Conservation (phyloP, 1,284 basidiomycete genomes). For the Cryptococcus jaspeensis region DNA sequence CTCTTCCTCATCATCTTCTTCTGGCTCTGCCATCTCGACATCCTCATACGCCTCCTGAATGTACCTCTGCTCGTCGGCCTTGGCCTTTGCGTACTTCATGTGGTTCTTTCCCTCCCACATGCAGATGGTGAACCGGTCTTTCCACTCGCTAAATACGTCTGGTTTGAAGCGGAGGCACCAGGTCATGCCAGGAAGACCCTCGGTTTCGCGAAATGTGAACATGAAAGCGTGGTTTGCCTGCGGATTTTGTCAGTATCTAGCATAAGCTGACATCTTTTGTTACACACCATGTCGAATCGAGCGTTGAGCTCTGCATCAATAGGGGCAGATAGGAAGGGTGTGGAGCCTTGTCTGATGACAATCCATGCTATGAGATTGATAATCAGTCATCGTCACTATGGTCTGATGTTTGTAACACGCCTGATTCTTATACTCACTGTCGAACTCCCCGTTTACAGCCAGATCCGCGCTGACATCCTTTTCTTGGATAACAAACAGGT, state of each 20-base stretch:
- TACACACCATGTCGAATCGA: conserved; percentile 47
- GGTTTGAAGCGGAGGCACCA: conserved; percentile 77
- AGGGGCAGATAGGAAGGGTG: conserved; percentile 50
- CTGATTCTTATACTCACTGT: conserved; percentile 45
- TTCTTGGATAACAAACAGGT: conserved; percentile 72
- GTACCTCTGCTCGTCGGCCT: conserved; percentile 66
- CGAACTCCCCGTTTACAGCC: conserved; percentile 58
- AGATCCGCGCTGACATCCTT: conserved; percentile 66
- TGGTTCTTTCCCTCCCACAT: conserved; percentile 83
- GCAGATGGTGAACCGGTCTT: conserved; percentile 66
- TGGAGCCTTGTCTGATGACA: conserved; percentile 43
- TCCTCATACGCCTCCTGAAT: conserved; percentile 70
- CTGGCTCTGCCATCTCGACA: conserved; percentile 76
- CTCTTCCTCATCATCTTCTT: conserved; percentile 57
- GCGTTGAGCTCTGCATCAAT: conserved; percentile 62
- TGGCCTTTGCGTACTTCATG: conserved; percentile 74
- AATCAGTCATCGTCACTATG: not conserved
- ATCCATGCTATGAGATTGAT: conserved; percentile 44
- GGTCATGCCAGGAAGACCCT: conserved; percentile 63
- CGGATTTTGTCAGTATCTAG: conserved; percentile 8
- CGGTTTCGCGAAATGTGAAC: conserved; percentile 56
- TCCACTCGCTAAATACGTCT: conserved; percentile 63
- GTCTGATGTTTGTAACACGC: not conserved
- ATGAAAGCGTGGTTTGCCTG: conserved; percentile 64
- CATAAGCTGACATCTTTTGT: not conserved